Percentiles rank a stretch among this genome's conserved stretches.
Conservation (phyloP, 805 yeast genomes). For the Huiozyma sinensis region DNA sequence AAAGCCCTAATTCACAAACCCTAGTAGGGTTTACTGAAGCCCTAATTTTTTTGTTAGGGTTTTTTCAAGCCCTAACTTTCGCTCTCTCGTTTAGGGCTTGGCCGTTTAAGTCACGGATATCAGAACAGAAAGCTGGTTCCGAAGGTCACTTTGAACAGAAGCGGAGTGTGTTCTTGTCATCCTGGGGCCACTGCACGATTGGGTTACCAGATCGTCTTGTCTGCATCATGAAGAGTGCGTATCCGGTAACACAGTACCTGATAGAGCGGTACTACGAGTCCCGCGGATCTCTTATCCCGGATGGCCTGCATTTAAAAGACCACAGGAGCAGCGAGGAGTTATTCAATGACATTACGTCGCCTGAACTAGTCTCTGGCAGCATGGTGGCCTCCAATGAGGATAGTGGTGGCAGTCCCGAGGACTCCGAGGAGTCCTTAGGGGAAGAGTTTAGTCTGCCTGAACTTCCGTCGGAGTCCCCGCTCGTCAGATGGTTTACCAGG, state of each 20-base stretch:
- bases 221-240: neutral
- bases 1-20: too few species aligned
- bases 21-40: too few species aligned
- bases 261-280: conserved; percentile 9
- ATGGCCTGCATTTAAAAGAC: conserved; percentile 2
- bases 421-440: neutral
- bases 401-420: neutral
- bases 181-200: conserved; percentile 35
- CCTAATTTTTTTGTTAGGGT: too few species aligned
- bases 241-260: conserved; percentile 11
- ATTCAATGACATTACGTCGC: conserved; percentile 3
- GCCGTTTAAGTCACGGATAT: too few species aligned
- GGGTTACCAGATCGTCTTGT: conserved; percentile 41
- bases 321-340: conserved; percentile 4
- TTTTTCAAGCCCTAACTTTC: too few species aligned
- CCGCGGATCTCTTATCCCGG: conserved; percentile 1
- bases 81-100: too few species aligned
- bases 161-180: too few species aligned
- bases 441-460: neutral
- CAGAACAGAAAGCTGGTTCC: too few species aligned
- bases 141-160: too few species aligned
- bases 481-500: neutral
- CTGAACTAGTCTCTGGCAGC: neutral
- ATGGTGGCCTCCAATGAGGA: neutral
- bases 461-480: neutral